phyloP scores from a whole-genome alignment of 192 early-diverging fungal genomes.

The Fimicolochytrium jonesii region DNA sequence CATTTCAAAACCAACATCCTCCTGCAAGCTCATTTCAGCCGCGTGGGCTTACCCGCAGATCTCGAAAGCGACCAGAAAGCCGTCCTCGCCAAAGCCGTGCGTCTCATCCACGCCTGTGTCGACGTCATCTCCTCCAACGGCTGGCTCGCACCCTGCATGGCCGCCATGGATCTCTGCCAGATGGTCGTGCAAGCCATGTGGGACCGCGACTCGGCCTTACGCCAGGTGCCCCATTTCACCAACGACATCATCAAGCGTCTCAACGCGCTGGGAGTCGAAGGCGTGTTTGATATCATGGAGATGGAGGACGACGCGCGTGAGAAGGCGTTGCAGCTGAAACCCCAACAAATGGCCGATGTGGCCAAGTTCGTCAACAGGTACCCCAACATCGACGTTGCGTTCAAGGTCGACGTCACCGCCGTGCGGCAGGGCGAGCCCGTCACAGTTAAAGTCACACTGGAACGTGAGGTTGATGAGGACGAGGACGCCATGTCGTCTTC shows the following conservation, averaged over 20 bases:
- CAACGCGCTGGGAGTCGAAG: conserved; percentile 67
- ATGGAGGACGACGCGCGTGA: conserved; percentile 84
- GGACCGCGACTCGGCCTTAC: conserved; percentile 87
- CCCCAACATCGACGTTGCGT: conserved; percentile 83
- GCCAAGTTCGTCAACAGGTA: conserved; percentile 87
- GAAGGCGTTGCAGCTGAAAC: conserved; percentile 57
- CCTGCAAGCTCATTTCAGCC: conserved; percentile 92
- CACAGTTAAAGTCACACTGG: conserved; percentile 64
- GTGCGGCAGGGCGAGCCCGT: conserved; percentile 64
- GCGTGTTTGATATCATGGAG: conserved; percentile 92
- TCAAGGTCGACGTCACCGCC: conserved; percentile 55
- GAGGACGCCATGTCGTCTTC: conserved; percentile 29
- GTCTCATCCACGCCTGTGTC: conserved; percentile 87
- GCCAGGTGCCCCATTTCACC: conserved; percentile 88
- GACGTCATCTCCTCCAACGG: conserved; percentile 91
- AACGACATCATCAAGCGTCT: conserved; percentile 65
- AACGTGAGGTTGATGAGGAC: conserved; percentile 79
- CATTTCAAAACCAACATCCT: conserved; percentile 91
- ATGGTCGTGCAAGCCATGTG: conserved; percentile 97
- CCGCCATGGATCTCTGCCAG: conserved; percentile 95
- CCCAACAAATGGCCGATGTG: conserved; percentile 68
- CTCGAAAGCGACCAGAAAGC: conserved; percentile 85
- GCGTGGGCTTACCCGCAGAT: conserved; percentile 84
- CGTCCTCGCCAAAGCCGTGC: conserved; percentile 63
- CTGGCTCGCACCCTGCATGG: conserved; percentile 84